Evolutionary conservation across 2,329 filamentous ascomycete genomes (phyloP), one percentile per base, ranked within the genome.

Genomic region (Beauveria sp.): DNA sequence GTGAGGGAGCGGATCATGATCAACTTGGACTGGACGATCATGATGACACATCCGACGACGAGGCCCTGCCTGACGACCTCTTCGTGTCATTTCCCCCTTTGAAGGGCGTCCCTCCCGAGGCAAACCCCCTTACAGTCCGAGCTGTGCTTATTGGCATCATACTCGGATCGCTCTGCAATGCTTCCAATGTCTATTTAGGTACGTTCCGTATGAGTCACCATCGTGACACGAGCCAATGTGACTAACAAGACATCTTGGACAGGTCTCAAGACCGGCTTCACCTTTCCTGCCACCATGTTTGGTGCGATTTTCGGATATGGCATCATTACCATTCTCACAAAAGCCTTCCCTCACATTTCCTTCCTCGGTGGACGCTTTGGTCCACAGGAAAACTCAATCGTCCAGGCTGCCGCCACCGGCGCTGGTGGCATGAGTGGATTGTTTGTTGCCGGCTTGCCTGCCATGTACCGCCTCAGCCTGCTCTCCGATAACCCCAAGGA

Each of bases 171-270:
- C 75, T 87, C 9, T 83, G 86, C 66, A 85, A 85, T 66, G 82
- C 83, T 10, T 85, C 83, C 62, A 87, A 87, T 68, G 76, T 87
- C 48, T 87, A 87, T 66, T 77, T 87, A 28, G 83, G 83, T 76
- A 73, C 56, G 71, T 62, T 8, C 24, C 18, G 7, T 5, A 31
- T 26, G 18, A 51, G 5, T 12, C 14, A 16, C 8, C 16, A 5
- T 22, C 16, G 7, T 18, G 9, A 5, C 14, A 4, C 5, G 16
- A 5, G 28, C 24, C 60, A 59, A 22, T 18, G 8, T 52, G n/a
- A 26, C 40, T 8, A 4, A 2, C 14, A 4, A 2, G n/a, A 61
- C 31, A 8, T 45, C n/a, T 24, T 3, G 20, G 26, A 64, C 46
- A 78, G 77, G 78, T 61, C 73, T 82, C 63, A 81, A 81, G 68